phyloP scores from a whole-genome alignment of 768 basidiomycete species.

The Lactarius indigo region DNA sequence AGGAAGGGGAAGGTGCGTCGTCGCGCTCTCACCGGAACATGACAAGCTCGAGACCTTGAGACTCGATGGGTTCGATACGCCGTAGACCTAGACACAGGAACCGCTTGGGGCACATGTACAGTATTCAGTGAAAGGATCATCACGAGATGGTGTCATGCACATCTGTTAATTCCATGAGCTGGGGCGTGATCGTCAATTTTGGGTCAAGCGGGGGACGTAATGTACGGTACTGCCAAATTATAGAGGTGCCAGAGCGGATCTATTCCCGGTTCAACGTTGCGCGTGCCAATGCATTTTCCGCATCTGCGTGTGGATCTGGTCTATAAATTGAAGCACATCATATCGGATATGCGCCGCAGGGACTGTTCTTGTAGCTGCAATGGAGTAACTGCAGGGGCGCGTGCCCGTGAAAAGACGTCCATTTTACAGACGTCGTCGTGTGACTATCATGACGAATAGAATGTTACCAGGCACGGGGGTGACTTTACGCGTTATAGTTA shows the following conservation, averaged over 20 bases:
- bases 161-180: not conserved
- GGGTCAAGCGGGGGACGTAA: not conserved
- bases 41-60: not conserved
- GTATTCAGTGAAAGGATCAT: conserved; percentile 1
- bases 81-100: not conserved
- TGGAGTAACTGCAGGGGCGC: not conserved
- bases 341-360: not conserved
- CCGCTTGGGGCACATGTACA: not conserved
- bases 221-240: not conserved
- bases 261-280: not conserved
- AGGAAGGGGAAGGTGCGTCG: not conserved
- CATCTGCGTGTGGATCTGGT: conserved; percentile 8
- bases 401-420: conserved; percentile 7
- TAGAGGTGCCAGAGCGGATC: not conserved
- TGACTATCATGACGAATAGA: not conserved
- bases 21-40: conserved; percentile 5
- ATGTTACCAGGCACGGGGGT: not conserved
- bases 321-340: not conserved
- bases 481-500: not conserved
- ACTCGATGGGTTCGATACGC: not conserved
- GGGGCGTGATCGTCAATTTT: not conserved
- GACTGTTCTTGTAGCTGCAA: not conserved
- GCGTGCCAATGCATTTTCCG: not conserved
- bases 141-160: not conserved
- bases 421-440: not conserved